These are phyloP conservation scores for Orbilia brochopaga DNA, from an alignment of 2,329 filamentous ascomycete species.

Conservation along the genomic window DNA sequence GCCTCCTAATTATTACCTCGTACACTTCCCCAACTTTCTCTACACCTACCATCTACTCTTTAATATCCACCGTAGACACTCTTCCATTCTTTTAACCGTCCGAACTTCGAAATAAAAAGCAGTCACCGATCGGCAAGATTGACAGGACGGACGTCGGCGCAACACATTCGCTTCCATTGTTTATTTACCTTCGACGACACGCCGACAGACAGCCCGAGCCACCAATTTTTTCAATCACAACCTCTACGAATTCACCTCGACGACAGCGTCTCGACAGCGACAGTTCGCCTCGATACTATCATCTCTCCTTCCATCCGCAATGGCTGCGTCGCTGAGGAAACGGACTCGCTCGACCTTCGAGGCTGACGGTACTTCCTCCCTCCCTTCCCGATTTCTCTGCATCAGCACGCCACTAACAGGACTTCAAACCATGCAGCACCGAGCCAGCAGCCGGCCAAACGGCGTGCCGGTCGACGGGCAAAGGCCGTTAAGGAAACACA, in stretches of 20 bases:
- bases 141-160: slow-evolving; percentile 25
- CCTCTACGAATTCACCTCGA: slow-evolving; percentile 7
- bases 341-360: slow-evolving; percentile 44
- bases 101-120: too few relatives aligned
- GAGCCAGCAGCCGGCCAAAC: slow-evolving; percentile 32
- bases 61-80: neutral
- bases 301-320: slow-evolving; percentile 6
- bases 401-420: slow-evolving; percentile 4
- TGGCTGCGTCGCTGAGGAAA: slow-evolving; percentile 35
- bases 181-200: slow-evolving; percentile 39
- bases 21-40: neutral
- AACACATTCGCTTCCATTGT: slow-evolving; percentile 38
- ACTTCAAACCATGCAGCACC: slow-evolving; percentile 1
- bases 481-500: slow-evolving; percentile 38
- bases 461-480: slow-evolving; percentile 35
- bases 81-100: neutral
- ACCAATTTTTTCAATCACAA: neutral
- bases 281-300: slow-evolving; percentile 1
- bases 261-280: slow-evolving; percentile 7
- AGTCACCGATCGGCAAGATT: slow-evolving; percentile 4
- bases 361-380: slow-evolving; percentile 26
- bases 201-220: slow-evolving; percentile 4
- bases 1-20: too few relatives aligned
- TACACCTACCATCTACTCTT: neutral
- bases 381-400: neutral